These are phyloP conservation scores for Myriangium duriaei DNA, from an alignment of 2,329 filamentous ascomycete species.

Conservation along the genomic window DNA sequence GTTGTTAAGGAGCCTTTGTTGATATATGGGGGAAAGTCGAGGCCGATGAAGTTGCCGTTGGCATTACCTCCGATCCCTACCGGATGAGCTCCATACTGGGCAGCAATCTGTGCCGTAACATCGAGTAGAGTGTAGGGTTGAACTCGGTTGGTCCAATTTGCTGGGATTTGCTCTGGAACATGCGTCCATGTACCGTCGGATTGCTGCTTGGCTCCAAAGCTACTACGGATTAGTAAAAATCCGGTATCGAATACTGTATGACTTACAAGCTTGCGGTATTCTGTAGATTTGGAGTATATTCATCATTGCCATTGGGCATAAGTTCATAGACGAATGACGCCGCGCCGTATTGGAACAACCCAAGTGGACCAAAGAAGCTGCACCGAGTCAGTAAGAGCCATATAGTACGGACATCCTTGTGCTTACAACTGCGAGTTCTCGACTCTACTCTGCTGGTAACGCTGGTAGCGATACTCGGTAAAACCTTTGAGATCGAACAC, in stretches of 20 bases:
- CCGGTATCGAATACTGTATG: no score
- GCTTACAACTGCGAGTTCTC: no score
- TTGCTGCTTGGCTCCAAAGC: slow-evolving; percentile 31
- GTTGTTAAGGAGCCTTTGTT: slow-evolving; percentile 25
- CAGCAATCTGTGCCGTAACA: slow-evolving; percentile 28
- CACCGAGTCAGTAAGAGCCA: no score
- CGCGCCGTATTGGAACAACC: slow-evolving; percentile 30
- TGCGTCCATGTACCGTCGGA: slow-evolving; percentile 12
- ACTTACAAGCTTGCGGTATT: slow-evolving; percentile 27
- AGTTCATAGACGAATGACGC: slow-evolving; percentile 33
- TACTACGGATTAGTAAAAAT: no score
- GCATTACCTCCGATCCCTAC: slow-evolving; percentile 34
- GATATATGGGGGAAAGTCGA: no score
- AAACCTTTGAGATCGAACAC: slow-evolving; percentile 28
- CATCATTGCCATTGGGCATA: slow-evolving; percentile 24
- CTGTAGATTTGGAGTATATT: slow-evolving; percentile 22
- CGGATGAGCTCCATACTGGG: slow-evolving; percentile 30
- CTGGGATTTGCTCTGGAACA: slow-evolving; percentile 31
- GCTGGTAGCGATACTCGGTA: slow-evolving; percentile 27
- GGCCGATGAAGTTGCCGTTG: no score
- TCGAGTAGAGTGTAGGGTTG: slow-evolving; percentile 25
- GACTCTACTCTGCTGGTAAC: no score
- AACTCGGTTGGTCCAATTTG: slow-evolving; percentile 29
- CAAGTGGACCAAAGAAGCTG: slow-evolving; percentile 28
- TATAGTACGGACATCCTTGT: no score